phyloP scores from a whole-genome alignment of 2,329 filamentous ascomycete genomes.

The Colletotrichum theobromicola region DNA sequence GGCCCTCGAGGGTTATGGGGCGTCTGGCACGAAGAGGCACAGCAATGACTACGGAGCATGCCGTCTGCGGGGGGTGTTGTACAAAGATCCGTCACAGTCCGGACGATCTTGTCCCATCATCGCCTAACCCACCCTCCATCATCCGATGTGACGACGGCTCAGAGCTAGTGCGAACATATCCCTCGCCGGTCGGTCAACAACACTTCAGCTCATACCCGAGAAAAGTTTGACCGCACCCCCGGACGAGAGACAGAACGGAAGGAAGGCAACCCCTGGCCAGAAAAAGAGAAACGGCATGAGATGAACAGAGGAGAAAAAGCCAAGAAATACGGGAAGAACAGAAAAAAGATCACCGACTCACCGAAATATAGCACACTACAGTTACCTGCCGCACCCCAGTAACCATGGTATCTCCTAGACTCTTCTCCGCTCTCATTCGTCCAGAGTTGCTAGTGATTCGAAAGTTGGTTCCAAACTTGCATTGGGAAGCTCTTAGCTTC shows the following conservation, averaged over 20 bases:
- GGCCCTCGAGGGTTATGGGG: neutral
- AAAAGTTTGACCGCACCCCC: neutral
- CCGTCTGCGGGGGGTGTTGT: slow-evolving; percentile 5
- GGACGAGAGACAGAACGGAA: neutral
- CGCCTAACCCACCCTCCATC: neutral
- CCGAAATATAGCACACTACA: neutral
- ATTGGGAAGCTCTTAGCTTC: neutral
- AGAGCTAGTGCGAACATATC: slow-evolving; percentile 1
- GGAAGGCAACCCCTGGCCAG: neutral
- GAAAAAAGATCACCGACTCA: slow-evolving; percentile 7
- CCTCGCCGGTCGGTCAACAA: slow-evolving; percentile 15
- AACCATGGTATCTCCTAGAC: neutral
- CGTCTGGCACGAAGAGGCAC: neutral
- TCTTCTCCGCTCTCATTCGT: neutral
- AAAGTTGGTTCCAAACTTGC: slow-evolving; percentile 6
- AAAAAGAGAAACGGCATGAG: neutral
- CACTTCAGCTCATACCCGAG: neutral
- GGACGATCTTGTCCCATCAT: slow-evolving; percentile 21
- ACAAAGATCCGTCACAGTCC: slow-evolving; percentile 13
- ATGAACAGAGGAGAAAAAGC: neutral
- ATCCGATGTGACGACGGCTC: slow-evolving; percentile 2
- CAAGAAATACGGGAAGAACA: neutral
- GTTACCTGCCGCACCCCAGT: neutral
- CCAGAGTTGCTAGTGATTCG: neutral
- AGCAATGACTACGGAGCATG: neutral